Evolutionary conservation across 441 rosid species (phyloP).

Genomic region (Iberis amara): DNA sequence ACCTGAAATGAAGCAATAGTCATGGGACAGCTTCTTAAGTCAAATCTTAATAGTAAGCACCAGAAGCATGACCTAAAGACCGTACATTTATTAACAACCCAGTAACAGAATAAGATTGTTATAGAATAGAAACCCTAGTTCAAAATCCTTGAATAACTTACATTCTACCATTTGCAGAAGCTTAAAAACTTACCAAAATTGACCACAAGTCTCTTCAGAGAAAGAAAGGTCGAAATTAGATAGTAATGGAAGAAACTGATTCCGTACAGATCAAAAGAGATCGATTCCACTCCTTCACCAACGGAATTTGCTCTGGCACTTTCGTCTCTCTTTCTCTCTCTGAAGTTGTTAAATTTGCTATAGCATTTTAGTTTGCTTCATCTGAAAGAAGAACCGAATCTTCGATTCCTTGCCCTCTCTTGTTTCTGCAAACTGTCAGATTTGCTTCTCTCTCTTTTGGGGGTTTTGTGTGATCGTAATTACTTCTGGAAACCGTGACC

Average conservation of each 20-base stretch:
- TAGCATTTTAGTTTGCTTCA: slow-evolving; percentile 36
- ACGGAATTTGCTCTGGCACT: not conserved
- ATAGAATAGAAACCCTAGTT: slow-evolving; percentile 26
- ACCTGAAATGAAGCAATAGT: slow-evolving; percentile 25
- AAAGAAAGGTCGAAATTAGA: slow-evolving; percentile 23
- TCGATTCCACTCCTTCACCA: slow-evolving; percentile 22
- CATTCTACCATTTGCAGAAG: slow-evolving; percentile 22
- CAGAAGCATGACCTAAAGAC: slow-evolving; percentile 18
- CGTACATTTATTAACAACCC: not conserved
- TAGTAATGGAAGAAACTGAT: slow-evolving; percentile 11
- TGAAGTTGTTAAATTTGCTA: slow-evolving; percentile 16
- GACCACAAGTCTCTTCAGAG: slow-evolving; percentile 15
- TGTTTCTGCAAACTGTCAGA: slow-evolving; percentile 33
- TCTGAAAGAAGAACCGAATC: slow-evolving; percentile 35
- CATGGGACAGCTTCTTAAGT: slow-evolving; percentile 20
- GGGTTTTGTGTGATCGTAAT: slow-evolving; percentile 33
- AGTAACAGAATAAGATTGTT: slow-evolving; percentile 19
- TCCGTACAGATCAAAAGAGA: slow-evolving; percentile 32
- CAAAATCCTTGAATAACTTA: not conserved
- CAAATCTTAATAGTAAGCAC: slow-evolving; percentile 21
- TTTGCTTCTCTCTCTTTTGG: slow-evolving; percentile 38
- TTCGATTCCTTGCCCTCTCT: slow-evolving; percentile 31
- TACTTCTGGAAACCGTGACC: slow-evolving; percentile 30
- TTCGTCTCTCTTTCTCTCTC: slow-evolving; percentile 12
- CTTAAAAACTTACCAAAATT: slow-evolving; percentile 25